Evolutionary conservation across 2,329 filamentous ascomycete species (phyloP), one percentile per base, ranked within the genome.

Genomic region (Colletotrichum tropicale): DNA sequence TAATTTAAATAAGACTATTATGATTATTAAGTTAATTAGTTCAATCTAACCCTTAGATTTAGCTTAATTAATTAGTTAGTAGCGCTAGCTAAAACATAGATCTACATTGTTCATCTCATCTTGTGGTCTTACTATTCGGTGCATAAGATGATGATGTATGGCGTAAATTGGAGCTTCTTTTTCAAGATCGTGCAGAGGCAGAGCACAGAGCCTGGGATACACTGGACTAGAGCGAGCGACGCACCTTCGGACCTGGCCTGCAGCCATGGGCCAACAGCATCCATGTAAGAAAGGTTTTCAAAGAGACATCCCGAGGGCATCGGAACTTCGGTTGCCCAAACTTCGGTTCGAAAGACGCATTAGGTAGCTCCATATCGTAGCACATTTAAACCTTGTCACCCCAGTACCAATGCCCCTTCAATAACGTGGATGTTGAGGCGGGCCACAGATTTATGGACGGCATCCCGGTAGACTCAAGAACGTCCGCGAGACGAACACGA

Each of bases 121-220:
- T n/a, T n/a, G 38, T 18, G 18, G 3, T 0, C 18, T n/a, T n/a
- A n/a, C 38, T 12, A n/a, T 48, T n/a, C 1, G 1, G 18, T 48
- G 38, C 18, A 4, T n/a, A 48, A 48, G 1, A 48, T 48, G 38
- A 48, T 48, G 38, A 6, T 48, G 18, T 48, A n/a, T n/a, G 18
- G 38, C 18, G 9, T 48, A 48, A 4, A 48, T 48, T 48, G 38
- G 2, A 2, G 38, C 18, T n/a, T 48, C 18, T n/a, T 9, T 48
- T 48, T 18, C 1, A 48, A 48, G 38, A 3, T 48, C 3, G 38
- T 4, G 18, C 1, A 12, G 38, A 48, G 0, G 36, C 38, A n/a
- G 38, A 48, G 38, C 18, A 48, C 18, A 48, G 9, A 48, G 38
- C 18, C 0, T 1, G 18, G 18, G 18, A 48, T 48, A 1, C 38